Conservation (phyloP, 2,329 filamentous ascomycete genomes). For the Penicillium aurantiogriseum region DNA sequence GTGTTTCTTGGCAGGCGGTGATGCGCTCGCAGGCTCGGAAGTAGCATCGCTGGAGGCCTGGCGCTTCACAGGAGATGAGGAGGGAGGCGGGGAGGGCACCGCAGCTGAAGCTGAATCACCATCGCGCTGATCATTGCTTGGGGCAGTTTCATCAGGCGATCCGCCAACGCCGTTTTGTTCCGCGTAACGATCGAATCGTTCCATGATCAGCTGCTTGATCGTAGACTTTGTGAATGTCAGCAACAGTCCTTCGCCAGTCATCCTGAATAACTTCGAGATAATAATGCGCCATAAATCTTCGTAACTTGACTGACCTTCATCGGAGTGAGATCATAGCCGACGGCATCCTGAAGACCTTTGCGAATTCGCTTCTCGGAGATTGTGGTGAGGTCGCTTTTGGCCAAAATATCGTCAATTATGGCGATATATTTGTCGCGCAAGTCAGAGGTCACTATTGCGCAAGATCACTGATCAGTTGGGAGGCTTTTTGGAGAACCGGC, state of each 20-base stretch:
- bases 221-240: conserved; percentile 51
- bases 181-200: conserved; percentile 68
- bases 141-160: conserved; percentile 29
- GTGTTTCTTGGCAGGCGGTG: conserved; percentile 58
- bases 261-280: not conserved
- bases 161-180: conserved; percentile 42
- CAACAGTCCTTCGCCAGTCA: not conserved
- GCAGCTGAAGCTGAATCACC: conserved; percentile 25
- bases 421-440: conserved; percentile 51
- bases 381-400: conserved; percentile 60
- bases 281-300: not conserved
- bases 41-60: conserved; percentile 43
- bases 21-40: conserved; percentile 38
- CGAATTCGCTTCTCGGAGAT: conserved; percentile 66
- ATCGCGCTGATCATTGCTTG: conserved; percentile 38
- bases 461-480: conserved; percentile 23
- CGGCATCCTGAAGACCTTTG: conserved; percentile 59
- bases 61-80: conserved; percentile 42
- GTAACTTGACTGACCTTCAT: conserved; percentile 55
- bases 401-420: conserved; percentile 64
- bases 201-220: conserved; percentile 70
- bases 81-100: conserved; percentile 33
- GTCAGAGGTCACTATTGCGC: conserved; percentile 48
- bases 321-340: conserved; percentile 60
- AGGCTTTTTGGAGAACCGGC: conserved; percentile 19